Evolutionary conservation across 2,329 filamentous ascomycete genomes (phyloP).

Genomic region (Scytalidium lignicola): DNA sequence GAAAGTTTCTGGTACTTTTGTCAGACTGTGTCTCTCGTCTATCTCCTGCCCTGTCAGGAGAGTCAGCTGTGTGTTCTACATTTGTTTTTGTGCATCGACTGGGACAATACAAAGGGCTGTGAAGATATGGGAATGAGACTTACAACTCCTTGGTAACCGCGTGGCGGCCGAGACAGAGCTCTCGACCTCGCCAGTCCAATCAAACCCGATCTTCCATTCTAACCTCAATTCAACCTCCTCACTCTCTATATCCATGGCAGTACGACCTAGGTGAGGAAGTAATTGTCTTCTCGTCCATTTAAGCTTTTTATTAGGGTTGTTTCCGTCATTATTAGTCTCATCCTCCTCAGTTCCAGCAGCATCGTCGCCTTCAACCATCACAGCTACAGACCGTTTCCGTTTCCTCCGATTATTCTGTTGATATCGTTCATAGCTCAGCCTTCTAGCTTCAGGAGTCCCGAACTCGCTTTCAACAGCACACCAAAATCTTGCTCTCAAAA

Average conservation of each 20-base stretch:
- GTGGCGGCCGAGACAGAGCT: constrained; percentile 51
- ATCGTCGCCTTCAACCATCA: constrained; percentile 25
- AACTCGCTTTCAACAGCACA: constrained; percentile 45
- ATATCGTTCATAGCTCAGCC: constrained; percentile 9
- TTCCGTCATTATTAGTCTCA: constrained; percentile 7
- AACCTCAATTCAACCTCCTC: constrained; percentile 36
- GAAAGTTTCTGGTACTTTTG: constrained; percentile 56
- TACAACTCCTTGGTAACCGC: constrained; percentile 58
- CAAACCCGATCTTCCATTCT: constrained; percentile 60
- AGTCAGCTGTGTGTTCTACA: too few species aligned
- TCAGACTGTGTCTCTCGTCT: constrained; percentile 51
- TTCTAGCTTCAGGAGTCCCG: constrained; percentile 27
- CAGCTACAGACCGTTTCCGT: constrained; percentile 11
- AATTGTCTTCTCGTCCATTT: constrained; percentile 41
- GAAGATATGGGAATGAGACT: constrained; percentile 30
- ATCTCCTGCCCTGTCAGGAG: constrained; percentile 48
- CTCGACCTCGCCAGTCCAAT: constrained; percentile 68
- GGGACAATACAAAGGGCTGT: background rate
- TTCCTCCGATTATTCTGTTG: constrained; percentile 14
- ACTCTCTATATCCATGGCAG: constrained; percentile 32
- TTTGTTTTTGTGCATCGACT: too few species aligned
- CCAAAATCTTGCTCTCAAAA: constrained; percentile 60
- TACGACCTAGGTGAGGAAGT: constrained; percentile 48
- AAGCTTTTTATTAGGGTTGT: constrained; percentile 5
- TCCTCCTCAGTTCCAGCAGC: constrained; percentile 22